Evolutionary conservation across 805 yeast species (phyloP).

Genomic region (Pichia insulana): DNA sequence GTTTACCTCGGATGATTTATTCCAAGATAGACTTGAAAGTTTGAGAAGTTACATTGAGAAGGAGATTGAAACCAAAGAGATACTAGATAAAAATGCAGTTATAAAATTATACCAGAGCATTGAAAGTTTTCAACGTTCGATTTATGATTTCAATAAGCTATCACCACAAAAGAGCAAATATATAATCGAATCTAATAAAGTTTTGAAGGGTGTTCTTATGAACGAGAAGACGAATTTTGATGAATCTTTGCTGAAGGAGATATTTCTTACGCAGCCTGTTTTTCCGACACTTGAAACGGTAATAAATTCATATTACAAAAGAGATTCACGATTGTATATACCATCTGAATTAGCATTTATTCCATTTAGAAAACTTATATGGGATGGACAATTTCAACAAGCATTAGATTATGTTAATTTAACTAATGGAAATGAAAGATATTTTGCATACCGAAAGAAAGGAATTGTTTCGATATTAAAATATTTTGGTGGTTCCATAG

Average conservation of each 20-base stretch:
- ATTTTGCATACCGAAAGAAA: constrained; percentile 29
- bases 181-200: constrained; percentile 17
- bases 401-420: constrained; percentile 52
- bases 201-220: constrained; percentile 13
- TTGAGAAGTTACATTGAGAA: constrained; percentile 9
- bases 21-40: constrained; percentile 8
- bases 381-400: constrained; percentile 45
- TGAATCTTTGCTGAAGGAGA: constrained; percentile 14
- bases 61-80: constrained; percentile 1
- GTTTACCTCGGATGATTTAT: constrained; percentile 9
- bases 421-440: constrained; percentile 51
- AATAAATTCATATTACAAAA: constrained; percentile 21
- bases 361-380: constrained; percentile 55
- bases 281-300: constrained; percentile 18
- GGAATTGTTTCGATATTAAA: constrained; percentile 26
- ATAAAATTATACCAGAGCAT: constrained; percentile 12
- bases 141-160: constrained; percentile 18
- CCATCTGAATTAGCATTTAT: constrained; percentile 40
- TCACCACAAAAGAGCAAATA: constrained; percentile 15
- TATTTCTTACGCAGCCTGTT: constrained; percentile 21
- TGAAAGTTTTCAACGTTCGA: constrained; percentile 21
- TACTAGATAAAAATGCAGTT: constrained; percentile 1
- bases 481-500: constrained; percentile 35
- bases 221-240: constrained; percentile 16
- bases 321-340: constrained; percentile 20